These are phyloP conservation scores for Penicillium corylophilum DNA, from an alignment of 2,329 filamentous ascomycete species.

Conservation along the genomic window DNA sequence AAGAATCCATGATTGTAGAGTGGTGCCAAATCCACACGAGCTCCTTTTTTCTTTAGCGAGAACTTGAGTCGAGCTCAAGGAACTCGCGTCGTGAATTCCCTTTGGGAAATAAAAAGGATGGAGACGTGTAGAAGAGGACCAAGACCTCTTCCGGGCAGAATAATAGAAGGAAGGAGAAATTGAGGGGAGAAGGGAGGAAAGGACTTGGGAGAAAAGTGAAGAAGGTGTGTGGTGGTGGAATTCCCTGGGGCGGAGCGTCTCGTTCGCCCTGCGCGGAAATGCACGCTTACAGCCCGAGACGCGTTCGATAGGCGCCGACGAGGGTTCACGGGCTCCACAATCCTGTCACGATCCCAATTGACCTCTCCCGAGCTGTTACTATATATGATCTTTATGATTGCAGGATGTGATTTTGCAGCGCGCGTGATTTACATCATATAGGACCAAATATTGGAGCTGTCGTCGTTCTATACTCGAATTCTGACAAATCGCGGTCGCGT, in stretches of 20 bases:
- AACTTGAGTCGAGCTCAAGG: constrained; percentile 25
- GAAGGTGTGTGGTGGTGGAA: constrained; percentile 34
- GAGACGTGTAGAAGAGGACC: background rate
- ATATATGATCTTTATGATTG: background rate
- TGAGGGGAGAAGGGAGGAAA: constrained; percentile 28
- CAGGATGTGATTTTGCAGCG: background rate
- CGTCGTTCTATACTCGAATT: constrained; percentile 9
- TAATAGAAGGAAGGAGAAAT: constrained; percentile 14
- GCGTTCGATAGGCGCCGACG: constrained; percentile 41
- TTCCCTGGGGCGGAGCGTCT: constrained; percentile 36
- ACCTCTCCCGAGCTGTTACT: background rate
- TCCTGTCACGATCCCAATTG: constrained; percentile 14
- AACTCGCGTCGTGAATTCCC: constrained; percentile 24
- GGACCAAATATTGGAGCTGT: background rate
- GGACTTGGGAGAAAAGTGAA: constrained; percentile 19
- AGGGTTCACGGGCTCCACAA: constrained; percentile 38
- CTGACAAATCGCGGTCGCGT: constrained; percentile 20
- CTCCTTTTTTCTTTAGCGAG: constrained; percentile 14
- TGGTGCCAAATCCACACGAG: constrained; percentile 11
- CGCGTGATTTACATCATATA: background rate
- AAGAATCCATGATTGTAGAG: constrained; percentile 40
- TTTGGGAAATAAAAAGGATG: constrained; percentile 16
- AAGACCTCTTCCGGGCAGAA: constrained; percentile 2
- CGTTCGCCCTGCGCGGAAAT: constrained; percentile 39
- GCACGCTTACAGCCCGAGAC: constrained; percentile 42